Evolutionary conservation across 1,284 basidiomycete genomes (phyloP).

Genomic region (Chondrostereum purpureum): DNA sequence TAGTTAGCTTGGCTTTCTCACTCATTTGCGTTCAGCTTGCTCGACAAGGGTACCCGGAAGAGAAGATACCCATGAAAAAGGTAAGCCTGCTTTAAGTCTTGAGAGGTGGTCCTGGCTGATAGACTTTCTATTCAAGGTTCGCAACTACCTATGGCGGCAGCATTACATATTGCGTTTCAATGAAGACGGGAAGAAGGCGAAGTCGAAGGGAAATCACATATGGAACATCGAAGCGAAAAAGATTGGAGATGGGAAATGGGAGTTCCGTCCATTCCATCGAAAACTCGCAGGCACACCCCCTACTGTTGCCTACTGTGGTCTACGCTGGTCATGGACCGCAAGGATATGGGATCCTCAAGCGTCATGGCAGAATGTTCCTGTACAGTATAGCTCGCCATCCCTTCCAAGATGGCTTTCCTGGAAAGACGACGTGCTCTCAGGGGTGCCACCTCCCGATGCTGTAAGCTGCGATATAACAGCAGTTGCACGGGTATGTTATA

Average conservation of each 20-base stretch:
- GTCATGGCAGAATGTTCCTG: constrained; percentile 71
- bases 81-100: constrained; percentile 30
- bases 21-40: constrained; percentile 51
- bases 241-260: constrained; percentile 70
- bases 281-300: constrained; percentile 80
- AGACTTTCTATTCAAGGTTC: constrained; percentile 57
- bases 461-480: constrained; percentile 67
- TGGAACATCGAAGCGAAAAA: constrained; percentile 99
- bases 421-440: constrained; percentile 75
- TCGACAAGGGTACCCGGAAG: constrained; percentile 73
- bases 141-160: constrained; percentile 94
- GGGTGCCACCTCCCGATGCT: constrained; percentile 65
- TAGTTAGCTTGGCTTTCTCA: background rate
- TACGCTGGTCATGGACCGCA: constrained; percentile 90
- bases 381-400: constrained; percentile 73
- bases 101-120: constrained; percentile 11
- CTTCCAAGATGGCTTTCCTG: constrained; percentile 86
- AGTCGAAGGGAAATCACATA: constrained; percentile 99
- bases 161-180: constrained; percentile 96
- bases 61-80: constrained; percentile 87
- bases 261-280: constrained; percentile 87
- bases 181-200: constrained; percentile 98
- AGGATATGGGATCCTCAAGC: constrained; percentile 97
- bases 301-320: constrained; percentile 74
- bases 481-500: constrained; percentile 53